These are phyloP conservation scores for Hypholoma sublateritium DNA, from an alignment of 768 basidiomycete species.

Conservation along the genomic window DNA sequence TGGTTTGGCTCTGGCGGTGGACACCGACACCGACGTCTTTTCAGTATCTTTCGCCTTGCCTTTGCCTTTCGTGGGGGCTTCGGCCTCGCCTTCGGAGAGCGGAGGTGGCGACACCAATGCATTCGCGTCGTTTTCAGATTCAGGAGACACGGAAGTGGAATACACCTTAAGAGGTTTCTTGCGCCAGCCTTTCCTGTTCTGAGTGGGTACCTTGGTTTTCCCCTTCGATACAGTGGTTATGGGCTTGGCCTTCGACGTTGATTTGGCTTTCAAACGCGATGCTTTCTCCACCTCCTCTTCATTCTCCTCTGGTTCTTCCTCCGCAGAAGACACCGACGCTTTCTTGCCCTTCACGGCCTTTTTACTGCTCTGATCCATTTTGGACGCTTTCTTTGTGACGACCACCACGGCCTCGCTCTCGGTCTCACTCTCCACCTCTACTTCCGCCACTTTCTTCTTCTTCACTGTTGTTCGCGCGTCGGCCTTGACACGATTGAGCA, in stretches of 20 bases:
- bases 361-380: conserved; percentile 1
- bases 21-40: neutral
- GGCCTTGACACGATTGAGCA: conserved; percentile 18
- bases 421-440: conserved; percentile 13
- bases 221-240: conserved; percentile 8
- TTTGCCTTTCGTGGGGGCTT: neutral
- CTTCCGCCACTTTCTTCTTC: conserved; percentile 14
- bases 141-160: conserved; percentile 1
- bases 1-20: neutral
- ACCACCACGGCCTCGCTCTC: conserved; percentile 16
- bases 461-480: conserved; percentile 28
- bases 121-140: conserved; percentile 14
- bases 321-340: neutral
- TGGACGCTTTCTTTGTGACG: neutral
- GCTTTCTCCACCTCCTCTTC: conserved; percentile 2
- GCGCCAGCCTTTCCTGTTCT: conserved; percentile 5
- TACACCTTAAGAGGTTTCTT: conserved; percentile 14
- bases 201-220: conserved; percentile 11
- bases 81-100: neutral
- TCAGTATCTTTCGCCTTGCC: neutral
- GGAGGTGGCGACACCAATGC: conserved; percentile 4
- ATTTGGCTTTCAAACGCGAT: conserved; percentile 5
- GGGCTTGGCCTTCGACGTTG: conserved; percentile 1
- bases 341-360: conserved; percentile 4
- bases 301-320: conserved; percentile 11